Evolutionary conservation across 2,329 filamentous ascomycete species (phyloP).

Genomic region (Aspergillus tamarii): DNA sequence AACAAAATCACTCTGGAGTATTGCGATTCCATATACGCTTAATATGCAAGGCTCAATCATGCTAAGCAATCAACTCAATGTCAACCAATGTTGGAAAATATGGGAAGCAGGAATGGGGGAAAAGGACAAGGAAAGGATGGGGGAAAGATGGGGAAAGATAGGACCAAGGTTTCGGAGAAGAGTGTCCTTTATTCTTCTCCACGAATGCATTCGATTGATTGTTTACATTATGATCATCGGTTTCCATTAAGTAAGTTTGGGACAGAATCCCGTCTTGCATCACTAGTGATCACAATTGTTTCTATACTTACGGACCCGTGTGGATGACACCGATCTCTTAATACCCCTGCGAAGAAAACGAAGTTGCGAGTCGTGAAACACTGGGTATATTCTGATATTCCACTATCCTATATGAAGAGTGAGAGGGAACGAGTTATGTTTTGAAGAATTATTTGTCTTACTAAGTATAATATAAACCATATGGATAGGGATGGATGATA

Average conservation of each 20-base stretch:
- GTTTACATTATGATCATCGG: conserved; percentile 20
- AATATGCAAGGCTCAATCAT: background rate
- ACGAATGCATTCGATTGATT: background rate
- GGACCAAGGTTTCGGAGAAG: no score
- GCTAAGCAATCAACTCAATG: background rate
- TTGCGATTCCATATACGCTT: background rate
- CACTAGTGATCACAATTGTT: background rate
- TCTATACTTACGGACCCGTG: background rate
- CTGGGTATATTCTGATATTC: no score
- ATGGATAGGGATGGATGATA: no score
- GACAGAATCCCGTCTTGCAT: background rate
- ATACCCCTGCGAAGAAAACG: no score
- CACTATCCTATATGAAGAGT: no score
- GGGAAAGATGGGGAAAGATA: no score
- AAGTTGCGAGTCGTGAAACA: no score
- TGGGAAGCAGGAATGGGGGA: background rate
- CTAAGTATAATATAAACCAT: no score
- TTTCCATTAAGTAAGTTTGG: background rate
- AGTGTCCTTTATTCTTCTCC: background rate
- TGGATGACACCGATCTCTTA: no score
- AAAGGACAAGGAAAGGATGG: background rate
- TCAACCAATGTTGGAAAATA: background rate
- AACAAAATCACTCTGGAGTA: background rate
- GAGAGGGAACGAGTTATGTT: no score
- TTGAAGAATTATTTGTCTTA: no score